phyloP scores from a whole-genome alignment of 1,284 basidiomycete genomes.

The Boletus chippewaensis region DNA sequence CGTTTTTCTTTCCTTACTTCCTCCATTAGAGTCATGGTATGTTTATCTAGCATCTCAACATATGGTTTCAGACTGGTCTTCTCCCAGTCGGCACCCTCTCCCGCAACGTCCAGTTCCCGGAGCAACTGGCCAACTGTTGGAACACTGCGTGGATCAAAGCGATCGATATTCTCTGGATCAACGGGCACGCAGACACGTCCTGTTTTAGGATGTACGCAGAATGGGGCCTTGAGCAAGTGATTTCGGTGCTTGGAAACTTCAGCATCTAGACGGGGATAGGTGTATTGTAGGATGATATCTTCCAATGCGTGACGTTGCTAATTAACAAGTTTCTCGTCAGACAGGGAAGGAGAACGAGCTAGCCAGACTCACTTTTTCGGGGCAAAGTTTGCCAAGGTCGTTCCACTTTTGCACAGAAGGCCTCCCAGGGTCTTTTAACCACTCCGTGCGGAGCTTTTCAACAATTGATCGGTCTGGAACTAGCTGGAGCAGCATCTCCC shows the following conservation, averaged over 20 bases:
- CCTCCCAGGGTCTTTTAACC: constrained; percentile 52
- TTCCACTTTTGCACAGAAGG: constrained; percentile 69
- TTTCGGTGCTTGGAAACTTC: constrained; percentile 98
- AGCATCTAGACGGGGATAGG: constrained; percentile 93
- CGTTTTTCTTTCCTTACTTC: constrained; percentile 50
- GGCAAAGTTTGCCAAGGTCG: constrained; percentile 45
- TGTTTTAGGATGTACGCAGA: constrained; percentile 95
- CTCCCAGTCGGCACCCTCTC: constrained; percentile 54
- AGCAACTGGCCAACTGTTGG: constrained; percentile 85
- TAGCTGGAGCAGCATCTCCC: constrained; percentile 68
- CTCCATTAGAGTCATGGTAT: constrained; percentile 55
- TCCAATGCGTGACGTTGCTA: constrained; percentile 54
- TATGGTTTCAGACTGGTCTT: constrained; percentile 80
- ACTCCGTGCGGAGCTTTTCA: constrained; percentile 48
- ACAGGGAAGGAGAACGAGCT: not conserved
- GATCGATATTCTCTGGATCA: constrained; percentile 69
- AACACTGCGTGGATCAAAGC: constrained; percentile 81
- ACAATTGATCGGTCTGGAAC: constrained; percentile 59
- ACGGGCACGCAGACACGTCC: constrained; percentile 94
- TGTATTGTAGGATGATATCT: constrained; percentile 91
- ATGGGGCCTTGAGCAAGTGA: constrained; percentile 96
- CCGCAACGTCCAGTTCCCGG: constrained; percentile 61
- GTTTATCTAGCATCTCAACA: constrained; percentile 83
- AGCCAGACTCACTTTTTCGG: constrained; percentile 10
- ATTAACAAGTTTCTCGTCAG: constrained; percentile 4